phyloP scores from a whole-genome alignment of 495 filamentous ascomycete genomes.

The Lasiosphaeris hirsuta region DNA sequence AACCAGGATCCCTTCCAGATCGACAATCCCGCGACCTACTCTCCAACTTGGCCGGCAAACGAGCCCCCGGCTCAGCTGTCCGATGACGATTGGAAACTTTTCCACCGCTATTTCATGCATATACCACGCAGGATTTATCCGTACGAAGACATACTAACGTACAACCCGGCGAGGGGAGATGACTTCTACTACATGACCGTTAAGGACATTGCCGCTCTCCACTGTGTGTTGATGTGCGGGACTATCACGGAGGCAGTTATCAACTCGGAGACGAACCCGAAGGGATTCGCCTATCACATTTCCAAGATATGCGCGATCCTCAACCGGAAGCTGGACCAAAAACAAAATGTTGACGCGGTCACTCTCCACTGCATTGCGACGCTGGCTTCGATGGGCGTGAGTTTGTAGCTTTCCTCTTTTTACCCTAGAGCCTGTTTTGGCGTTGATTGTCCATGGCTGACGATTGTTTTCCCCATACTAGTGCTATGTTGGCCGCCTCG shows the following conservation, averaged over 20 bases:
- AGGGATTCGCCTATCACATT: constrained; percentile 26
- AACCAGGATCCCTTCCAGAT: background rate
- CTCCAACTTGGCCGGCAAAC: constrained; percentile 5
- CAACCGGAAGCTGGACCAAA: constrained; percentile 24
- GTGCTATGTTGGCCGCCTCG: constrained; percentile 28
- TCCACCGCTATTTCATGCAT: constrained; percentile 19
- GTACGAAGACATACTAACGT: constrained; percentile 28
- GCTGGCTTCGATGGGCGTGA: constrained; percentile 26
- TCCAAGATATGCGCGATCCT: constrained; percentile 29
- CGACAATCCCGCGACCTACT: background rate
- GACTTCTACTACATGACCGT: constrained; percentile 20
- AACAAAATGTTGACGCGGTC: constrained; percentile 15
- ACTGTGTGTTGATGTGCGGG: constrained; percentile 30
- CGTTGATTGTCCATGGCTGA: background rate
- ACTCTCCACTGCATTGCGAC: constrained; percentile 27
- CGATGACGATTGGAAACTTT: constrained; percentile 21
- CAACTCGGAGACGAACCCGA: constrained; percentile 10
- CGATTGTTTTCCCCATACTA: constrained; percentile 1
- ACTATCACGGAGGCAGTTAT: constrained; percentile 18
- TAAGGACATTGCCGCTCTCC: constrained; percentile 18
- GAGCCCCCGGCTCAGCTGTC: constrained; percentile 5
- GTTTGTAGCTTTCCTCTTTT: constrained; percentile 6
- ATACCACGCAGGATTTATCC: constrained; percentile 26
- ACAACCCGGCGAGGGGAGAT: constrained; percentile 24
- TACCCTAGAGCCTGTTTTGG: background rate